Evolutionary conservation across 2,329 filamentous ascomycete genomes (phyloP), one percentile per base, ranked within the genome.

Genomic region (Furcasterigmium sp.): DNA sequence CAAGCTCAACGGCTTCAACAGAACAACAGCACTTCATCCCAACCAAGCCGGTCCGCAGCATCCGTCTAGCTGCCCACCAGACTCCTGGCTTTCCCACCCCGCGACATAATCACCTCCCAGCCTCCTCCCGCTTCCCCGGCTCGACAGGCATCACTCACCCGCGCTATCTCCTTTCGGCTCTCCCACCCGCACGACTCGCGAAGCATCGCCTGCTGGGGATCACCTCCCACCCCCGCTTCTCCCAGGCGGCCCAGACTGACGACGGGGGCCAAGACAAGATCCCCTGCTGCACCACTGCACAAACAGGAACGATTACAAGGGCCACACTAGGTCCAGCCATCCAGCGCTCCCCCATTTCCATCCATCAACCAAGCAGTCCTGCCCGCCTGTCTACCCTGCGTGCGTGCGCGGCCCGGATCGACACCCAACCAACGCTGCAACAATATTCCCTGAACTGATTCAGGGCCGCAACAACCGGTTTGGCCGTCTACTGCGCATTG

Each of bases 61-160:
- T 35, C 32, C 32, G 32, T 7, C 32, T n/a, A 35, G n/a, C 32
- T 35, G 17, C 32, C 32, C n/a, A 35, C 23, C 23, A 26, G 23
- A 26, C 23, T 26, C 11, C 23, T 7, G 23, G 11, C 23, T 26
- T 35, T 35, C 3, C n/a, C n/a, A n/a, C 32, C 32, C 32, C 32
- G 32, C 32, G 32, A 35, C 32, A 35, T 17, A 35, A 35, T 35
- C 32, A n/a, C 32, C 32, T 35, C 32, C 32, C 32, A 35, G 32
- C 32, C 32, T 35, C 32, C 32, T 35, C 32, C 32, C 32, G 15
- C 32, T 35, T 35, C 32, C 32, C 32, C 32, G 32, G 32, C 32
- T 35, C n/a, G 17, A 15, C 32, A 35, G 32, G 32, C 32, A 18
- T 35, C 23, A n/a, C n/a, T 35, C 15, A 17, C 32, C 32, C 32